A percentile compares a stretch with the other conserved stretches of the same genome.
Evolutionary conservation across 495 filamentous ascomycete species (phyloP).

Genomic region (Hyphodiscus hymeniophilus): DNA sequence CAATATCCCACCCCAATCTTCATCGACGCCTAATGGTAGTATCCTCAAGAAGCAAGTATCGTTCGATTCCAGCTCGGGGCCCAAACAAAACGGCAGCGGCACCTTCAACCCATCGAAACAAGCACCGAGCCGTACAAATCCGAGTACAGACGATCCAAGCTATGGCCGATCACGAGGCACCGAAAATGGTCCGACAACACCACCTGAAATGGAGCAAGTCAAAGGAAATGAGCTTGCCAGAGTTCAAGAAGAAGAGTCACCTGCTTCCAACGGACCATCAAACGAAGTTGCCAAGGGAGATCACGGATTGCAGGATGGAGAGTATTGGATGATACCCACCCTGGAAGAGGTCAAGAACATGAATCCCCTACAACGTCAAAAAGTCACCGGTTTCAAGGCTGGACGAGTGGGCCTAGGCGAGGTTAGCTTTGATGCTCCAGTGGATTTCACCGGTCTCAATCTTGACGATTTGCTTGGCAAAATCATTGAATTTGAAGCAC

Average conservation of each 20-base stretch:
- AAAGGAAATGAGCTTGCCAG: slow-evolving; percentile 60
- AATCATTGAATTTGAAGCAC: slow-evolving; percentile 64
- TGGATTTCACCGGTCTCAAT: slow-evolving; percentile 67
- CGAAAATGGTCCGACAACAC: slow-evolving; percentile 30
- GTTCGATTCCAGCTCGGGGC: slow-evolving; percentile 48
- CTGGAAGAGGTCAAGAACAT: slow-evolving; percentile 63
- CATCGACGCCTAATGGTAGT: slow-evolving; percentile 27
- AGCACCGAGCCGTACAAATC: slow-evolving; percentile 32
- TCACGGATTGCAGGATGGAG: slow-evolving; percentile 58
- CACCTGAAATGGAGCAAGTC: slow-evolving; percentile 63
- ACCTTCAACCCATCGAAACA: slow-evolving; percentile 34
- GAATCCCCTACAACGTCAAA: slow-evolving; percentile 62
- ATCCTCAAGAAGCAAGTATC: slow-evolving; percentile 79
- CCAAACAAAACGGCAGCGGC: slow-evolving; percentile 34
- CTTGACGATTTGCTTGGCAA: slow-evolving; percentile 61
- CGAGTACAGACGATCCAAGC: slow-evolving; percentile 57
- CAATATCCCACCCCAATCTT: slow-evolving; percentile 29
- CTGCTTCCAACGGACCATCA: slow-evolving; percentile 26
- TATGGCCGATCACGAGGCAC: slow-evolving; percentile 49
- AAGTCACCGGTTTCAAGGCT: slow-evolving; percentile 63
- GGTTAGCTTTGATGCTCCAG: slow-evolving; percentile 70
- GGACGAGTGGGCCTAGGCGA: slow-evolving; percentile 73
- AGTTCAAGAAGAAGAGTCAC: slow-evolving; percentile 61
- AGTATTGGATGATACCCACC: slow-evolving; percentile 79
- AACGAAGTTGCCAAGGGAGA: too few species aligned